Base-by-base conservation (phyloP, 202 grass and related monocot species). In the Schoenoplectus tabernaemontani region DNA sequence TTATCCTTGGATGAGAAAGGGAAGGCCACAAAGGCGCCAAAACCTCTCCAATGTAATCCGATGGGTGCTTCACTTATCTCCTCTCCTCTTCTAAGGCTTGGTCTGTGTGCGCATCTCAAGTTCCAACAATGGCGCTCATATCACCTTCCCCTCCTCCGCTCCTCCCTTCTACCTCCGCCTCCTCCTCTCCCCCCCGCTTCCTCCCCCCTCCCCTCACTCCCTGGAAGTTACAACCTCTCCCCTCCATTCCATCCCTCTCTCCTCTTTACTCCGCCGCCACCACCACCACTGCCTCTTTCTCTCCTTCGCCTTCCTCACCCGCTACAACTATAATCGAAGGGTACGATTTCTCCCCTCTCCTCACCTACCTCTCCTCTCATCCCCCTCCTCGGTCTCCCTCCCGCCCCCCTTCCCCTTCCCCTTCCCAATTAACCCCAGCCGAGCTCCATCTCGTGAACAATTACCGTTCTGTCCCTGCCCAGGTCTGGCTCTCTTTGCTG, bases 321-420 rank as follows among this genome's bases (percentile, higher is more conserved):
- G 16, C 50, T 37, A 47, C 76, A 41, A 16, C 38, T 30, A 16
- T 76, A 15, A 77, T 80, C 38, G 82, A 59, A 62, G 83, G 87
- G 34, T 93, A 93, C 65, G 89, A 97, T 78, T 93, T 97, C 87
- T 79, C 84, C 22, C 90, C 93, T 6, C 90, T 97, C 65, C 81
- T 97, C 15, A 26, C 65, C 57, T 93, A 86, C 82, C 89, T 90
- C 61, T 87, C 90, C 24, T 82, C 82, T 57, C 64, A 84, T 9
- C 78, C 89, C 23, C 60, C 84, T 10, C 60, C 70, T 16, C 78
- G 78, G 28, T 78, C 87, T 13, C 59, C 56, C 4, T 76, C 80
- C 4, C 30, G 6, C 22, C 24, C 43, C 19, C 56, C 76, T 44
- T 51, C 76, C 19, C 56, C 76, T 44, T 51, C 76, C 59, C 90